A percentile compares a stretch with the other conserved stretches of the same genome.
Evolutionary conservation across 345 rosid species (phyloP).

Genomic region (Sonneratia caseolaris): DNA sequence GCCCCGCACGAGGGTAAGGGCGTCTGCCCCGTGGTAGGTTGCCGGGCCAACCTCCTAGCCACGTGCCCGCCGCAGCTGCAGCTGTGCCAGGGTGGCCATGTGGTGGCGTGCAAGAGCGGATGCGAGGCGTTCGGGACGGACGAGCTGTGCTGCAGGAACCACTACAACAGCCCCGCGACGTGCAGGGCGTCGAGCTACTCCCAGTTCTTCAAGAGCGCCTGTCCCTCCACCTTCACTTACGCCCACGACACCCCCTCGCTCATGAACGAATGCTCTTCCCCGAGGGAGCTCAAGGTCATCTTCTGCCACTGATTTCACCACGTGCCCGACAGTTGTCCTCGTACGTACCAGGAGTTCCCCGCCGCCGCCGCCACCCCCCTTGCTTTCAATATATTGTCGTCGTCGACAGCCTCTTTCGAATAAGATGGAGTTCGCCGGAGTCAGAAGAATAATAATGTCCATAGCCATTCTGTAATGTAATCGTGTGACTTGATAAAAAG

Average conservation of each 20-base stretch:
- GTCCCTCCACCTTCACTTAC: conserved; percentile 77
- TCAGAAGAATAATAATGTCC: too few relatives aligned
- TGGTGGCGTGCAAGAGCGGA: conserved; percentile 86
- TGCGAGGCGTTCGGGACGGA: conserved; percentile 77
- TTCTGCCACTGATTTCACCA: conserved; percentile 54
- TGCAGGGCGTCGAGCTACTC: conserved; percentile 63
- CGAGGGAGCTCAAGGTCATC: conserved; percentile 87
- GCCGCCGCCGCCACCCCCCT: too few relatives aligned
- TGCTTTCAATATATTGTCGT: too few relatives aligned
- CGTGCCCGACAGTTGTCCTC: too few relatives aligned
- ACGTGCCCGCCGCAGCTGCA: conserved; percentile 59
- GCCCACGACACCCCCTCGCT: conserved; percentile 88
- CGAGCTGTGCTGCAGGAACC: conserved; percentile 75
- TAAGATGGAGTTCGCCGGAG: too few relatives aligned
- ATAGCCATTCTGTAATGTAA: too few relatives aligned
- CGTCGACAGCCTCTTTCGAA: too few relatives aligned
- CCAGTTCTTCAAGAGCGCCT: conserved; percentile 70
- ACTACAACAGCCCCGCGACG: conserved; percentile 66
- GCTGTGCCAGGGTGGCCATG: conserved; percentile 42
- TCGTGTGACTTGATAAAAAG: too few relatives aligned
- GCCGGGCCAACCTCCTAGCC: conserved; percentile 48
- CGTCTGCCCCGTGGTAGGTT: conserved; percentile 80
- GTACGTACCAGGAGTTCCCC: too few relatives aligned
- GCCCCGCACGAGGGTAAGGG: conserved; percentile 95
- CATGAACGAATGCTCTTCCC: conserved; percentile 74